Evolutionary conservation across 495 filamentous ascomycete species (phyloP).

Genomic region (Filosporella fistucella): DNA sequence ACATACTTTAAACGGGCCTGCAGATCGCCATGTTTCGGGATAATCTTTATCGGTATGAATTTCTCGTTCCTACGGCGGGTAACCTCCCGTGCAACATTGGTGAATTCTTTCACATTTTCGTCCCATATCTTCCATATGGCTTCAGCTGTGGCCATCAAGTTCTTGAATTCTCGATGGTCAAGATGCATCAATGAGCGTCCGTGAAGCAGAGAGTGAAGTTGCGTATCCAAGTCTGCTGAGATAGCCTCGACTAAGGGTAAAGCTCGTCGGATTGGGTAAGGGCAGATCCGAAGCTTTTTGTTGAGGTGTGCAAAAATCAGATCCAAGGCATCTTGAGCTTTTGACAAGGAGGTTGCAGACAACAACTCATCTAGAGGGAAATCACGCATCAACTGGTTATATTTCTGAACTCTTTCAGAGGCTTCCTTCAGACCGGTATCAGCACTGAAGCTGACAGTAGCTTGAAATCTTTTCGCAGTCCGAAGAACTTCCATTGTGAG

Average conservation of each 20-base stretch:
- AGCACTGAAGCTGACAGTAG: conserved; percentile 89
- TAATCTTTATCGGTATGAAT: conserved; percentile 97
- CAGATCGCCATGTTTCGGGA: conserved; percentile 74
- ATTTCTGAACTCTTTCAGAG: conserved; percentile 92
- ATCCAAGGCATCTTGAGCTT: conserved; percentile 83
- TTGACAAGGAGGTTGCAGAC: conserved; percentile 83
- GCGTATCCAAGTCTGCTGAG: conserved; percentile 82
- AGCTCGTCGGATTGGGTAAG: conserved; percentile 88
- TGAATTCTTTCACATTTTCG: conserved; percentile 94
- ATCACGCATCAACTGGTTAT: conserved; percentile 97
- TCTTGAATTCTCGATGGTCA: conserved; percentile 84
- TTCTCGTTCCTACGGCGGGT: conserved; percentile 88
- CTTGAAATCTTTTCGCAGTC: conserved; percentile 93
- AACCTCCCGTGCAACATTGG: conserved; percentile 90
- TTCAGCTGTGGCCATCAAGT: conserved; percentile 75
- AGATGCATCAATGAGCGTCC: conserved; percentile 87
- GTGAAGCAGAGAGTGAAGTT: conserved; percentile 78
- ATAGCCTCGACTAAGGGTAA: conserved; percentile 97
- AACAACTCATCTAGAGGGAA: conserved; percentile 88
- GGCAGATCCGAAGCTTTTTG: conserved; percentile 91
- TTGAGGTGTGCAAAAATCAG: conserved; percentile 91
- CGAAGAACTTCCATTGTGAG: conserved; percentile 91
- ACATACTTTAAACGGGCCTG: conserved; percentile 91
- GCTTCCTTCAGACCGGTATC: conserved; percentile 95
- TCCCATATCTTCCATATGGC: conserved; percentile 91